Base-by-base conservation (phyloP, 139 green algal species). In the Tetraselmis striata region DNA sequence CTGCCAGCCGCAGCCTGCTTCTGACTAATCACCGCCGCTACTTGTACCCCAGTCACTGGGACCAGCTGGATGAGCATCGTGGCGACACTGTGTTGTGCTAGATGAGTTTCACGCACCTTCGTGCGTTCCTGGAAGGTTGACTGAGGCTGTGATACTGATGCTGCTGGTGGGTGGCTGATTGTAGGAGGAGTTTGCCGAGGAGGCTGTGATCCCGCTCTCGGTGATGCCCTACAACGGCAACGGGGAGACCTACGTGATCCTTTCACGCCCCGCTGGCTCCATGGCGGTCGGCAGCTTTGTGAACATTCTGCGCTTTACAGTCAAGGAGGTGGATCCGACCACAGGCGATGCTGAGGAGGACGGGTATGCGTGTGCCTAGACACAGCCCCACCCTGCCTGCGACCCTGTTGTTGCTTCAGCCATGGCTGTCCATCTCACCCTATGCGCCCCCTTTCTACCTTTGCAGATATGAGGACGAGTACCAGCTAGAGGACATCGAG, bases 261-360 rank as follows among this genome's bases (percentile, higher is more conserved):
- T 99, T 75, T 31, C 80, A 2, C 88, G 91, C 2, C 83, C 87
- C 1, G 86, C 88, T 0, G 92, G 91, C 29, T 80, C 81, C 45
- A 31, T 94, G 31, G 81, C 88, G 0, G 31, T 93, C 28, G 95
- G 91, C 82, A 95, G 94, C 83, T 83, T 95, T 27, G 84, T 83
- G 32, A 91, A 90, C 85, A 93, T 91, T 59, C 89, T 99, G 25
- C 94, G 93, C 81, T 99, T 99, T 89, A 95, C 84, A 30, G 90
- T 99, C 77, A 99, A 99, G 88, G 96, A 99, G 91, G 95, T 99
- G 27, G 96, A 99, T 83, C 96, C 96, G 0, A 84, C 85, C 18
- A 97, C 91, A 58, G 96, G 96, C 84, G 87, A 89, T 82, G 76
- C 80, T 0, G 83, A 91, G 58, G 82, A 90, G 59, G 84, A 86